phyloP scores from a whole-genome alignment of 2,329 filamentous ascomycete species.

The Fusarium newnesense region DNA sequence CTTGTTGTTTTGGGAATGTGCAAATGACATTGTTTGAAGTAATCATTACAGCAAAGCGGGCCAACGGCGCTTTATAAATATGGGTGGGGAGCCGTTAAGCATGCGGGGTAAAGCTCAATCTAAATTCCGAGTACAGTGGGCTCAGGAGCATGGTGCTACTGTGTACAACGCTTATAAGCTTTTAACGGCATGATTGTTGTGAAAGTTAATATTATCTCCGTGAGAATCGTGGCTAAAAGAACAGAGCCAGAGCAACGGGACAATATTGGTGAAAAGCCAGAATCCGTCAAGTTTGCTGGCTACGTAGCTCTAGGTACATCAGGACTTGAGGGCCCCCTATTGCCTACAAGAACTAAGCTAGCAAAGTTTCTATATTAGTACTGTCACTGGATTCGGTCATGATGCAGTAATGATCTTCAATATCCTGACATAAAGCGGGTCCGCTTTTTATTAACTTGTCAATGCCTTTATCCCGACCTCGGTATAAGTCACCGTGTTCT shows the following conservation, averaged over 20 bases:
- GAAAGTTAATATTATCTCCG: not conserved
- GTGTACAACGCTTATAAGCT: not conserved
- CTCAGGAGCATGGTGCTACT: not conserved
- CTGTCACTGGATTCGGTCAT: not conserved
- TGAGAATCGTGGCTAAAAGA: not conserved
- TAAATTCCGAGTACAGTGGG: not conserved
- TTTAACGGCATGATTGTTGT: not conserved
- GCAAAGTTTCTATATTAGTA: not conserved
- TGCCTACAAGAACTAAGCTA: not conserved
- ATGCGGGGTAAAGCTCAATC: not conserved
- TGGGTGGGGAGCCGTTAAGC: not conserved
- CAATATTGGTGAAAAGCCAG: not conserved
- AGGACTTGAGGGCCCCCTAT: not conserved
- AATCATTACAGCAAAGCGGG: not conserved
- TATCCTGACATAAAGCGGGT: no score
- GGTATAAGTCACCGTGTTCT: no score
- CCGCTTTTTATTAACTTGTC: no score
- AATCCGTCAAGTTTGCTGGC: not conserved
- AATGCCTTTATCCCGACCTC: no score
- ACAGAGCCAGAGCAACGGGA: not conserved
- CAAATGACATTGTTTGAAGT: not conserved
- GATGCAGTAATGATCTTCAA: not conserved
- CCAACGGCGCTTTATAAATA: not conserved
- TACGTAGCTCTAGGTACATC: not conserved
- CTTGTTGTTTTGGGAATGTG: not conserved